phyloP scores from a whole-genome alignment of 1,139 yeast species.

The Debaryomyces nepalensis region DNA sequence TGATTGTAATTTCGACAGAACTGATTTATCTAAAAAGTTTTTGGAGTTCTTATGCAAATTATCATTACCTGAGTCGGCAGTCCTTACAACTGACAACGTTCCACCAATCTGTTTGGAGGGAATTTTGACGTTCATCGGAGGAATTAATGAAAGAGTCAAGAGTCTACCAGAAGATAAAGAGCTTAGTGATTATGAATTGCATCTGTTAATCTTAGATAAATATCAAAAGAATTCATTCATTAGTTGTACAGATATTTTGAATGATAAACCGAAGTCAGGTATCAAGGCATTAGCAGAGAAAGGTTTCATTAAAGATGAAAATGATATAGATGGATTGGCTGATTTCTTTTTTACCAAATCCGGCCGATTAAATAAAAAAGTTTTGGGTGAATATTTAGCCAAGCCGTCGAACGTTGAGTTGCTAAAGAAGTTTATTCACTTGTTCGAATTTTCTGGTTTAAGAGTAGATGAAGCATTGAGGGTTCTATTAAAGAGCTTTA shows the following conservation, averaged over 20 bases:
- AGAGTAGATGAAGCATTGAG: constrained; percentile 95
- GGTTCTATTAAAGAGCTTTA: constrained; percentile 75
- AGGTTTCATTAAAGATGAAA: constrained; percentile 63
- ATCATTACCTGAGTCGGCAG: constrained; percentile 81
- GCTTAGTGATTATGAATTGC: constrained; percentile 23
- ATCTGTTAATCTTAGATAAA: constrained; percentile 49
- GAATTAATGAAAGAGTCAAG: constrained; percentile 64
- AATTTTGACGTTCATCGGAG: constrained; percentile 67
- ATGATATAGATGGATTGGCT: constrained; percentile 67
- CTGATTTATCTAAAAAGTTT: constrained; percentile 74
- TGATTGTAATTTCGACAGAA: constrained; percentile 89
- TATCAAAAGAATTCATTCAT: constrained; percentile 74
- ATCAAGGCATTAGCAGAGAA: constrained; percentile 61
- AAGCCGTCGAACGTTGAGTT: constrained; percentile 69
- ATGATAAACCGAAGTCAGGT: constrained; percentile 79
- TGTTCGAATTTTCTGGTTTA: constrained; percentile 75
- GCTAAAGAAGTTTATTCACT: constrained; percentile 64
- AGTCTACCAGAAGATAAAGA: constrained; percentile 22
- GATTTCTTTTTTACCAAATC: constrained; percentile 77
- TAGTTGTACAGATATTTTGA: constrained; percentile 72
- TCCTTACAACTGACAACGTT: constrained; percentile 77
- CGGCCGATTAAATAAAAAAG: constrained; percentile 81
- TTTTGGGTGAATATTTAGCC: constrained; percentile 84
- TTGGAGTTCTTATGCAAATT: constrained; percentile 74
- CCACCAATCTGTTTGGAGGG: constrained; percentile 96